Evolutionary conservation across 2,329 filamentous ascomycete genomes (phyloP), one percentile per base, ranked within the genome.

Genomic region (Colletotrichum coccodes): DNA sequence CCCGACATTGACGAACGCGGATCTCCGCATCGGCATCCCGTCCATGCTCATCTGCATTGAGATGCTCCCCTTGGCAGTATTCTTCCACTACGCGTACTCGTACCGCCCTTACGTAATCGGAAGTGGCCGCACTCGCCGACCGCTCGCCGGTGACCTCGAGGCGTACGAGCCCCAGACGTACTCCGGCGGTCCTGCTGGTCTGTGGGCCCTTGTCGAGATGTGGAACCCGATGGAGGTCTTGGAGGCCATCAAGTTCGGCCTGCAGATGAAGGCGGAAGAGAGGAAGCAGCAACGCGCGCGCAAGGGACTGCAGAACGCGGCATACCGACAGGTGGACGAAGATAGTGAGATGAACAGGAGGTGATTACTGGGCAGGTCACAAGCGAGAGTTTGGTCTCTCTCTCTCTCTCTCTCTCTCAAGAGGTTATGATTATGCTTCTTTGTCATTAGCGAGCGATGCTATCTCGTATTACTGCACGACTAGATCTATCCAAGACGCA

Each of bases 61-160:
- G 56, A 75, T 75, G 75, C 68, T 75, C 1, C 74, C 73, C 9
- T 69, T 75, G 36, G 70, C 73, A 9, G 57, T 74, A 26, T 71
- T 73, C 60, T 71, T 75, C 52, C 62, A 74, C 53, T 64, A 70
- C 64, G 74, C 75, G 8, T 76, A 74, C 68, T 58, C 70, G 21
- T 64, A 70, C 32, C 67, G 65, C 11, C 75, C 75, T 18, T 75
- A 75, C 47, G 57, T 72, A 23, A 70, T 75, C 36, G 59, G 68
- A 8, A 32, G 64, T 28, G 66, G 64, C 9, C 54, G 58, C 26
- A 44, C 49, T 4, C 54, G 46, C 9, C 68, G 49, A 12, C 58
- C 71, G 21, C 50, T 72, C 36, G 66, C 54, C 30, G 62, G 38
- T n/a, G 58, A 57, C 14, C 50, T 54, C 6, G 61, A 64, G 28